phyloP scores from a whole-genome alignment of 345 rosid genomes.

The Eucalyptus viminalis region DNA sequence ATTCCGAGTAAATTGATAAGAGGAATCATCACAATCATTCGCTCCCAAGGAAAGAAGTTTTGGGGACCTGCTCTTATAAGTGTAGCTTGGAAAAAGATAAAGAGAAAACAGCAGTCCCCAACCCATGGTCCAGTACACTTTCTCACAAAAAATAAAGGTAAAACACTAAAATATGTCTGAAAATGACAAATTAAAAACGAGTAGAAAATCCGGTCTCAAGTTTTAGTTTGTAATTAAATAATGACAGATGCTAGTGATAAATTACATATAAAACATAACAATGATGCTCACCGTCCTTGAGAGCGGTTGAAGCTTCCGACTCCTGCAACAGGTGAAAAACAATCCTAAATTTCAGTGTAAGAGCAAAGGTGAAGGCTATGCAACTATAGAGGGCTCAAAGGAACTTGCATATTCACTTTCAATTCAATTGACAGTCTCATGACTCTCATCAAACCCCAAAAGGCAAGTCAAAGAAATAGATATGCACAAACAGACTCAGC shows the following conservation, averaged over 20 bases:
- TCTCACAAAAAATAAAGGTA: background rate
- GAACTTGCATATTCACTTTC: background rate
- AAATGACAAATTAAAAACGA: background rate
- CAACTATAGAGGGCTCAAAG: background rate
- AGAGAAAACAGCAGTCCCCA: background rate
- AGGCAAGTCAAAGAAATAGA: background rate
- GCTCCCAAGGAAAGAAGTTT: background rate
- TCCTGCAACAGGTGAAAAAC: conserved; percentile 31
- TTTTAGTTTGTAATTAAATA: background rate
- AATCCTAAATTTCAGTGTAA: background rate
- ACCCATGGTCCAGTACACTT: background rate
- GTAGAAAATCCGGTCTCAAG: background rate
- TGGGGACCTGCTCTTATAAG: background rate
- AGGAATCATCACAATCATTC: background rate
- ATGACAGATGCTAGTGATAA: background rate
- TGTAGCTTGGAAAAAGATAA: background rate
- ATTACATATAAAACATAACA: background rate
- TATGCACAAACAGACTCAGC: background rate
- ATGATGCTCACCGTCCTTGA: conserved; percentile 49
- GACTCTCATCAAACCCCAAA: background rate
- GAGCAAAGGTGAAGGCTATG: background rate
- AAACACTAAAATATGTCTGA: background rate
- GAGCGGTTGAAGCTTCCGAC: conserved; percentile 42
- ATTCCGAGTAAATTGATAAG: background rate
- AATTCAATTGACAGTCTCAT: background rate